Percentiles rank a stretch among this genome's conserved stretches.
phyloP scores from a whole-genome alignment of 1,284 basidiomycete genomes.

The Nidula niveotomentosa region DNA sequence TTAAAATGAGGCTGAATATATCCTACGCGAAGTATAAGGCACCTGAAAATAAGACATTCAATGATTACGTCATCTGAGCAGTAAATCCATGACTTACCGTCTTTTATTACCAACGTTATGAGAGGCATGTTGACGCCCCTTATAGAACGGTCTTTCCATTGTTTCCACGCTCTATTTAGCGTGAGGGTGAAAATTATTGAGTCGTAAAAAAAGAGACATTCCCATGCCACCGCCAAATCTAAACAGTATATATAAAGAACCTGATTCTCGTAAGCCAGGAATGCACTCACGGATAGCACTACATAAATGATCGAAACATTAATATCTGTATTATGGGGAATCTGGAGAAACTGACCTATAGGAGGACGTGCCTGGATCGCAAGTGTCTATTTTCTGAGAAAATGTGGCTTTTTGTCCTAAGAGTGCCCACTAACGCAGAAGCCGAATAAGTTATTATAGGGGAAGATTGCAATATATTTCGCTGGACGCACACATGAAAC shows the following conservation, averaged over 20 bases:
- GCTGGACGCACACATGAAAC: slow-evolving; percentile 22
- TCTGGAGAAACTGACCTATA: no score
- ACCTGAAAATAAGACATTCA: slow-evolving; percentile 18
- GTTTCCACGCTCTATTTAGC: slow-evolving; percentile 30
- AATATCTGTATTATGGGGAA: no score
- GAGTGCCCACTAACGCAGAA: slow-evolving; percentile 28
- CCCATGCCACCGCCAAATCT: slow-evolving; percentile 35
- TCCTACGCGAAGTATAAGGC: slow-evolving; percentile 36
- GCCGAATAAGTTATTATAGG: no score
- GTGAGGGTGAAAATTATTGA: slow-evolving; percentile 34
- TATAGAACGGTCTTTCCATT: slow-evolving; percentile 17
- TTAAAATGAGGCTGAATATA: background rate
- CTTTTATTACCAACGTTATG: slow-evolving; percentile 30
- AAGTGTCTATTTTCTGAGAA: slow-evolving; percentile 9
- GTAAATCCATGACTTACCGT: slow-evolving; percentile 25
- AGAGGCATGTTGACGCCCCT: slow-evolving; percentile 23
- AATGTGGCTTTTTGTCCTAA: slow-evolving; percentile 24
- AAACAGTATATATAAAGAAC: background rate
- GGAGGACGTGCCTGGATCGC: no score
- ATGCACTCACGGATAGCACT: no score
- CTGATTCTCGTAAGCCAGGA: no score
- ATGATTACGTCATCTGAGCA: background rate
- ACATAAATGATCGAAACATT: no score
- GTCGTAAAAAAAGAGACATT: slow-evolving; percentile 39
- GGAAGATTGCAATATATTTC: background rate